Evolutionary conservation across 495 filamentous ascomycete species (phyloP).

Genomic region (Penicillium roqueforti): DNA sequence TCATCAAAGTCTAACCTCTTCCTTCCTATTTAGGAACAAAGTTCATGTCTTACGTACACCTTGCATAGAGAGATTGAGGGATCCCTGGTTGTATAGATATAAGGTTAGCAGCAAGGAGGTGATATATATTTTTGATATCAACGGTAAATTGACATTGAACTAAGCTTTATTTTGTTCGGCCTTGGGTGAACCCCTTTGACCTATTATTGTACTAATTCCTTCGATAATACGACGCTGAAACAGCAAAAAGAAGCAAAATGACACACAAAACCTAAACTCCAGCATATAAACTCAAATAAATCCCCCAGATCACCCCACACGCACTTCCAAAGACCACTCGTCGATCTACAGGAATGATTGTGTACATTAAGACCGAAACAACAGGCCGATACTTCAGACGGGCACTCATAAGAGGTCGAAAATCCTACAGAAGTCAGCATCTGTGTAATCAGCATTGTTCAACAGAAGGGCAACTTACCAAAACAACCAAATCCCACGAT

Average conservation of each 20-base stretch:
- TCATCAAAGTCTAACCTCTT: too few species aligned
- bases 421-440: slow-evolving; percentile 45
- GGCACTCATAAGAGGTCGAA: slow-evolving; percentile 65
- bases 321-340: slow-evolving; percentile 73
- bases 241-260: slow-evolving; percentile 1
- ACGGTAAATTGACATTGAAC: neutral
- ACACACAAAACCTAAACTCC: slow-evolving; percentile 27
- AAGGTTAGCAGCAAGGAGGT: too few species aligned
- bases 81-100: too few species aligned
- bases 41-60: too few species aligned
- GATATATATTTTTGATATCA: neutral
- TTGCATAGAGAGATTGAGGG: too few species aligned
- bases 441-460: neutral
- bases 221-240: slow-evolving; percentile 1
- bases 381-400: slow-evolving; percentile 79
- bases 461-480: slow-evolving; percentile 30
- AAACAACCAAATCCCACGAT: slow-evolving; percentile 31
- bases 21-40: too few species aligned
- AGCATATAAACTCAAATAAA: slow-evolving; percentile 75
- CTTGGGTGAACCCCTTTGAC: neutral
- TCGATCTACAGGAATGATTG: slow-evolving; percentile 69
- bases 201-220: neutral
- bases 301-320: slow-evolving; percentile 79
- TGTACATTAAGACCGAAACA: slow-evolving; percentile 76
- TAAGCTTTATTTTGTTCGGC: neutral